Conservation (phyloP, 2,329 filamentous ascomycete species). For the Herpotrichia juniperi region DNA sequence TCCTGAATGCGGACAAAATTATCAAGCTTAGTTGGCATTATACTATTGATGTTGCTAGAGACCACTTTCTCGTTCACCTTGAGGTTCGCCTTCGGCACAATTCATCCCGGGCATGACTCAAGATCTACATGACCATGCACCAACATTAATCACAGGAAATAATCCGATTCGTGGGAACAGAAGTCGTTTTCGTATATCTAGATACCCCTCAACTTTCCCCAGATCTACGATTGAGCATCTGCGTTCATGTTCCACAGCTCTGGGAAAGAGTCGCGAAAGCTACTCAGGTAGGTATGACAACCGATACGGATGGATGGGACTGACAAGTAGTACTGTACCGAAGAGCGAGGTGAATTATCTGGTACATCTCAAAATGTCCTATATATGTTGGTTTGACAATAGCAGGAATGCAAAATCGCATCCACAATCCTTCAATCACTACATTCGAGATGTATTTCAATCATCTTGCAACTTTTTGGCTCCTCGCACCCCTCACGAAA, state of each 20-base stretch:
- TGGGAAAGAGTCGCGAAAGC: background rate
- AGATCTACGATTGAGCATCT: background rate
- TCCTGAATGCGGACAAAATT: too few relatives aligned
- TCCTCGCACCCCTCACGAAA: background rate
- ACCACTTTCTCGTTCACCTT: too few relatives aligned
- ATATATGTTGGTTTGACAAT: background rate
- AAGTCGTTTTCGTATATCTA: background rate
- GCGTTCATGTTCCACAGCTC: background rate
- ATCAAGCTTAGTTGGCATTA: too few relatives aligned
- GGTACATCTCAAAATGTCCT: background rate
- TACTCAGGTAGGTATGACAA: background rate
- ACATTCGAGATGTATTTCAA: background rate
- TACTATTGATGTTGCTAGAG: too few relatives aligned
- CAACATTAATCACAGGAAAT: background rate
- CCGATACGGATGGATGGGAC: background rate
- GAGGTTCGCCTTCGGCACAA: conserved; percentile 6
- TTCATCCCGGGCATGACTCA: background rate
- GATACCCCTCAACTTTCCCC: background rate
- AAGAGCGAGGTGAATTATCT: background rate
- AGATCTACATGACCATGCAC: background rate
- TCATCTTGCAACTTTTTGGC: background rate
- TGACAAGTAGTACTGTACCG: background rate
- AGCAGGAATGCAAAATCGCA: background rate
- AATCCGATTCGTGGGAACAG: background rate
- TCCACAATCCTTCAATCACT: background rate